phyloP scores from a whole-genome alignment of 2,329 filamentous ascomycete genomes.

The Talaromyces rugulosus region DNA sequence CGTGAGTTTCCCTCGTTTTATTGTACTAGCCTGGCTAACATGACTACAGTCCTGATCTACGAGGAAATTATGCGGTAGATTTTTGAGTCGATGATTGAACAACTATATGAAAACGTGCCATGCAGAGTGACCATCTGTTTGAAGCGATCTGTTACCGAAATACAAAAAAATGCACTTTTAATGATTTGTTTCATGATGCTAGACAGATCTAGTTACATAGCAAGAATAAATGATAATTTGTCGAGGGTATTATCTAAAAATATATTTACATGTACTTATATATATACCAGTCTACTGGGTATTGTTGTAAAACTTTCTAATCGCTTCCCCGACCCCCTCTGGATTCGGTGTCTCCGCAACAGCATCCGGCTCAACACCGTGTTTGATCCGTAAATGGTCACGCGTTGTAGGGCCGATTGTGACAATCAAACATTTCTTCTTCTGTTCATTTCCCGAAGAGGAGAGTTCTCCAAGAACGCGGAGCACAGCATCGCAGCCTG shows the following conservation, averaged over 20 bases:
- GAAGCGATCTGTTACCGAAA: neutral
- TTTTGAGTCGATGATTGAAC: neutral
- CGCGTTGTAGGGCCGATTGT: constrained; percentile 93
- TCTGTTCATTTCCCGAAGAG: constrained; percentile 21
- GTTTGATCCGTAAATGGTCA: constrained; percentile 57
- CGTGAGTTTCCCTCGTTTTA: constrained; percentile 45
- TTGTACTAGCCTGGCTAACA: neutral
- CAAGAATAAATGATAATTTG: neutral
- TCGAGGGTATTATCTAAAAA: too few species aligned
- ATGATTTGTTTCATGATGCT: neutral
- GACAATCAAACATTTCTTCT: constrained; percentile 54
- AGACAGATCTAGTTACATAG: neutral
- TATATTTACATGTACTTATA: too few species aligned
- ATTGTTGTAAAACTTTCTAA: constrained; percentile 47
- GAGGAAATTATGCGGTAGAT: constrained; percentile 82
- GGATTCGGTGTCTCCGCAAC: constrained; percentile 79
- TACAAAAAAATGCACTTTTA: neutral
- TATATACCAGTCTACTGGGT: neutral
- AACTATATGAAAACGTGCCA: neutral
- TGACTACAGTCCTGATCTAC: constrained; percentile 65
- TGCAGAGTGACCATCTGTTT: neutral
- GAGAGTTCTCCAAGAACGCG: constrained; percentile 45
- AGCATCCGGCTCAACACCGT: constrained; percentile 45
- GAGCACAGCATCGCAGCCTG: constrained; percentile 59
- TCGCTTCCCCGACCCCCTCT: constrained; percentile 69